phyloP scores from a whole-genome alignment of 768 basidiomycete species.

The Agrocybe chaxingu region DNA sequence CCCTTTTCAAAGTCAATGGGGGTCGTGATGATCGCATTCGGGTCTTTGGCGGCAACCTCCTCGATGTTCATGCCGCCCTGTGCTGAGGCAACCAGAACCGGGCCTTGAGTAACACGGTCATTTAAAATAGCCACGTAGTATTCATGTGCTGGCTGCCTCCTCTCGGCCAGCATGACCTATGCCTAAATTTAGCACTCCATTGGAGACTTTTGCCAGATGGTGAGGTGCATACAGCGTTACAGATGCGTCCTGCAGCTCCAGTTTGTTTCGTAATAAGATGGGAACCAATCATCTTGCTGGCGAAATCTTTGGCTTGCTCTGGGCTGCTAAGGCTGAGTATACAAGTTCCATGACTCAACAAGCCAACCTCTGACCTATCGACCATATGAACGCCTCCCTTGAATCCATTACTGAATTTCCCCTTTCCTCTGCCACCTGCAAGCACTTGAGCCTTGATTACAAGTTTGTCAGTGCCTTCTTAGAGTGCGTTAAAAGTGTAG shows the following conservation, averaged over 20 bases:
- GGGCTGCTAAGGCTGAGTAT: constrained; percentile 45
- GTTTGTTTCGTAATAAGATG: constrained; percentile 99
- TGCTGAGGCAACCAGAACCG: constrained; percentile 88
- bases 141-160: constrained; percentile 89
- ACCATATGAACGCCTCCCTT: constrained; percentile 97
- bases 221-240: constrained; percentile 76
- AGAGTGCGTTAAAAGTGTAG: not conserved
- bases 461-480: constrained; percentile 66
- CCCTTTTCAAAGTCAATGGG: constrained; percentile 86
- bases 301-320: constrained; percentile 83
- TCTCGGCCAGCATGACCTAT: constrained; percentile 97
- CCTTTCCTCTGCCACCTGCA: constrained; percentile 98
- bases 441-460: constrained; percentile 99
- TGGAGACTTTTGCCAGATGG: not conserved
- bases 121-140: constrained; percentile 98
- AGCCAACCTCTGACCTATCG: constrained; percentile 53
- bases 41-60: constrained; percentile 96
- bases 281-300: constrained; percentile 89
- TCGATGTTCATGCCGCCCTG: constrained; percentile 99
- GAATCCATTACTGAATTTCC: constrained; percentile 92
- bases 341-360: not conserved
- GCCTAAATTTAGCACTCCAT: not conserved
- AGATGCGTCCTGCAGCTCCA: constrained; percentile 85
- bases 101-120: constrained; percentile 84
- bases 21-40: constrained; percentile 91